Percentiles rank a stretch among this genome's conserved stretches.
These are phyloP conservation scores for Globisporangium camurandrum DNA, from an alignment of 352 stramenopile genomes.

Conservation along the genomic window DNA sequence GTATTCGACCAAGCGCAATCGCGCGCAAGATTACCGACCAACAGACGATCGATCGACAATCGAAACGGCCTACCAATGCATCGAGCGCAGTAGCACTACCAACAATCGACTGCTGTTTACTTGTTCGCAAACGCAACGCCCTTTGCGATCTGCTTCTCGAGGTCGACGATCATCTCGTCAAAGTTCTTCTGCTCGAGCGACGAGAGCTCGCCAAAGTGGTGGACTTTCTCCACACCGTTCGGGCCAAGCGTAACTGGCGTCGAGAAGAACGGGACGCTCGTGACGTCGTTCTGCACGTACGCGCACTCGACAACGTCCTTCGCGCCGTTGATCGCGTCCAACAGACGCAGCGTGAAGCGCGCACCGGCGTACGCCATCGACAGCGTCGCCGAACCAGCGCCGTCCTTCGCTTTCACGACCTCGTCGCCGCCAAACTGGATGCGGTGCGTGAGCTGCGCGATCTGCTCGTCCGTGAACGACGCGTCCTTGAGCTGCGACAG, in stretches of 20 bases:
- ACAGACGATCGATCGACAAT: too few species aligned
- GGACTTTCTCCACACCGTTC: slow-evolving; percentile 94
- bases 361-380: slow-evolving; percentile 98
- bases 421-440: slow-evolving; percentile 94
- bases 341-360: slow-evolving; percentile 89
- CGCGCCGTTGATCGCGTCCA: slow-evolving; percentile 93
- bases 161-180: slow-evolving; percentile 84
- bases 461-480: slow-evolving; percentile 91
- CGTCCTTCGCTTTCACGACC: slow-evolving; percentile 96
- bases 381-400: slow-evolving; percentile 96
- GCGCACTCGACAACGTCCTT: slow-evolving; percentile 95
- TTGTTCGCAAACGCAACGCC: slow-evolving; percentile 83
- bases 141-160: slow-evolving; percentile 86
- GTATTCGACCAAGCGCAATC: too few species aligned
- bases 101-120: too few species aligned
- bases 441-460: slow-evolving; percentile 93
- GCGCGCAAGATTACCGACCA: too few species aligned
- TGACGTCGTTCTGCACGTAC: slow-evolving; percentile 96
- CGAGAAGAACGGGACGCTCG: slow-evolving; percentile 94
- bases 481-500: slow-evolving; percentile 94
- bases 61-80: too few species aligned
- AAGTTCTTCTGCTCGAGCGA: slow-evolving; percentile 82
- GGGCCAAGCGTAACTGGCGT: slow-evolving; percentile 93
- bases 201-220: slow-evolving; percentile 88
- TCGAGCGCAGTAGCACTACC: too few species aligned